A percentile compares a stretch with the other conserved stretches of the same genome.
phyloP scores from a whole-genome alignment of 371 early-diverging fungal genomes.

The Mortierella sp. region DNA sequence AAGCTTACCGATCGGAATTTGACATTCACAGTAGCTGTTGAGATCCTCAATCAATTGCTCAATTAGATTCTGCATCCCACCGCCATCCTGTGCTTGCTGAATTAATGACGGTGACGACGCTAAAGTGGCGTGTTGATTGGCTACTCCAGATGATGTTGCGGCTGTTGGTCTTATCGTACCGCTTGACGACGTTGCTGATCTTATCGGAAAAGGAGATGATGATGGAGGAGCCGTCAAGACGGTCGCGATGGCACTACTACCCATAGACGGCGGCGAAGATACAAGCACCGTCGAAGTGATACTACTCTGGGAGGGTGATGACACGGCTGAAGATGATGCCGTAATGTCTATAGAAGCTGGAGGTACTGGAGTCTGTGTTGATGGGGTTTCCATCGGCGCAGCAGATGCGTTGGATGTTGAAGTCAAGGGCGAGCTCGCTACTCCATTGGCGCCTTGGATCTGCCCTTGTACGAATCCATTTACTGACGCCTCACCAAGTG shows the following conservation, averaged over 20 bases:
- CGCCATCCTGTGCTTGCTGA: constrained; percentile 19
- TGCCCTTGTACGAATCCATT: neutral
- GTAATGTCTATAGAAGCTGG: constrained; percentile 1
- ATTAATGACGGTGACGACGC: constrained; percentile 4
- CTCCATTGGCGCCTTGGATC: too few relatives aligned
- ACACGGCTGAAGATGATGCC: neutral
- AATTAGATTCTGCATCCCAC: constrained; percentile 78
- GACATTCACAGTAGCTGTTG: constrained; percentile 88
- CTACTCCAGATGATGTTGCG: constrained; percentile 3
- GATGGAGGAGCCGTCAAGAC: constrained; percentile 37
- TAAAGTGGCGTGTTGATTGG: neutral
- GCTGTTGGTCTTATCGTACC: neutral
- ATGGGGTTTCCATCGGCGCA: neutral
- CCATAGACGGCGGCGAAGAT: constrained; percentile 34
- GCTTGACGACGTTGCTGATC: constrained; percentile 1
- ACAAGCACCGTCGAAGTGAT: constrained; percentile 24
- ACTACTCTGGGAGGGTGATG: neutral
- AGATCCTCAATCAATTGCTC: constrained; percentile 89
- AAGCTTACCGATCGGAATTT: constrained; percentile 83
- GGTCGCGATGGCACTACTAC: constrained; percentile 5
- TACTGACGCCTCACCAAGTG: neutral
- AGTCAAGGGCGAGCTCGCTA: constrained; percentile 1
- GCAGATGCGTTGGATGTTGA: neutral
- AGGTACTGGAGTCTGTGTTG: neutral
- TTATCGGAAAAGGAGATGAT: constrained; percentile 32